These are phyloP conservation scores for Ophiocordyceps polyrhachis-furcata DNA, from an alignment of 2,329 filamentous ascomycete genomes.

Conservation along the genomic window DNA sequence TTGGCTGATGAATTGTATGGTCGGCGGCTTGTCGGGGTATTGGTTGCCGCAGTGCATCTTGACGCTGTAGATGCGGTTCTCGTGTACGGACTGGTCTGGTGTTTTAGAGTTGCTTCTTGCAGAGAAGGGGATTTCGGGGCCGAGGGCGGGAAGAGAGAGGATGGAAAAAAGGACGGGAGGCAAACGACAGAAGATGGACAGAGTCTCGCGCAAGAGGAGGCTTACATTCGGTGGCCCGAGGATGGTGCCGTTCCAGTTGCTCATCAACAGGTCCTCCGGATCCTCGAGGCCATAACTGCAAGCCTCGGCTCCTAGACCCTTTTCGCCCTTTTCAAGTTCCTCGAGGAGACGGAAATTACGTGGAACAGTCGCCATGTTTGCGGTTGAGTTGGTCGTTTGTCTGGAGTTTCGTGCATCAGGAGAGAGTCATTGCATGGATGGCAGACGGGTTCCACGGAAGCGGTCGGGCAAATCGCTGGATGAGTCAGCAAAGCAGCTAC, in stretches of 20 bases:
- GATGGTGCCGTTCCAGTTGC: conserved; percentile 97
- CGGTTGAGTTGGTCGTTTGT: no score
- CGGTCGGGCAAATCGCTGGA: no score
- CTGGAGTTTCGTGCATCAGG: no score
- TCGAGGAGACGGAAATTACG: conserved; percentile 93
- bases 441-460: no score
- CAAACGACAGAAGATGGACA: not conserved
- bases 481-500: no score
- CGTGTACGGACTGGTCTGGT: conserved; percentile 58
- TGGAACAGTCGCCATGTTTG: conserved; percentile 45
- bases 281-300: conserved; percentile 95
- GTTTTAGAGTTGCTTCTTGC: not conserved
- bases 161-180: not conserved
- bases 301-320: conserved; percentile 86
- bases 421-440: no score
- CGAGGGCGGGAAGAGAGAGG: not conserved
- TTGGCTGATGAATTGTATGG: conserved; percentile 81
- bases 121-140: not conserved
- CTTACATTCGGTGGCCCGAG: conserved; percentile 87
- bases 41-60: conserved; percentile 85
- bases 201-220: not conserved
- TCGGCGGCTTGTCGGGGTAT: conserved; percentile 79
- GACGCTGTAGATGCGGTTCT: conserved; percentile 97
- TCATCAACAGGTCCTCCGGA: conserved; percentile 88
- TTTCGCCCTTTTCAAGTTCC: conserved; percentile 98